Conservation (phyloP, 148 eudicot genomes). For the Silene latifolia region DNA sequence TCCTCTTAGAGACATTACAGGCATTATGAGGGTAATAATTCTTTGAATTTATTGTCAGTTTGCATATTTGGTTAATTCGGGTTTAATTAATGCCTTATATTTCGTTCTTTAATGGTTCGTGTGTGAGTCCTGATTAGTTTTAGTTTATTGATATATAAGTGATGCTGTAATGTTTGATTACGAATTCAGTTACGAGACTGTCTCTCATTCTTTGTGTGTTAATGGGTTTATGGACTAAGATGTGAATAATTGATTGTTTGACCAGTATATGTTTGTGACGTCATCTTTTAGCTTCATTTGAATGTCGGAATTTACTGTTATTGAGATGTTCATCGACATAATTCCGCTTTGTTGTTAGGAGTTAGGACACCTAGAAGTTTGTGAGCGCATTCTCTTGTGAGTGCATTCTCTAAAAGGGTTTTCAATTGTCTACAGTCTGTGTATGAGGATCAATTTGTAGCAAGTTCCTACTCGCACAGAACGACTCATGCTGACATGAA, state of each 20-base stretch:
- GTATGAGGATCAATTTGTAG: not conserved
- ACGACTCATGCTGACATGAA: not conserved
- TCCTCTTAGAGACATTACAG: conserved; percentile 58
- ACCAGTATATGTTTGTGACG: no score
- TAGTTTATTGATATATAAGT: no score
- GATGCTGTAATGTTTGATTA: not conserved
- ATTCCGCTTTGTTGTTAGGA: no score
- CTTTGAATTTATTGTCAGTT: not conserved
- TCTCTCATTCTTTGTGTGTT: no score
- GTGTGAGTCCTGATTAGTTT: not conserved
- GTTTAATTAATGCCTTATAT: not conserved
- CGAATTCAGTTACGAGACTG: not conserved
- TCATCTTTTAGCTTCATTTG: not conserved
- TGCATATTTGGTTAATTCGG: conserved; percentile 2
- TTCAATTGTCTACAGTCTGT: not conserved
- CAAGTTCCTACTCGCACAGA: not conserved
- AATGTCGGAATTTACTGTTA: not conserved
- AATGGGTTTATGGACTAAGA: no score
- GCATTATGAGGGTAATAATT: conserved; percentile 48
- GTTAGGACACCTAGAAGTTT: no score
- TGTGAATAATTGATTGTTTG: no score
- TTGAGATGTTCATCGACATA: no score
- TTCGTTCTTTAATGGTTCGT: not conserved
- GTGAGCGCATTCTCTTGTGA: not conserved
- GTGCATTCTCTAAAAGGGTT: not conserved